phyloP scores from a whole-genome alignment of 306 rosid genomes.

The Rosa lucieae region DNA sequence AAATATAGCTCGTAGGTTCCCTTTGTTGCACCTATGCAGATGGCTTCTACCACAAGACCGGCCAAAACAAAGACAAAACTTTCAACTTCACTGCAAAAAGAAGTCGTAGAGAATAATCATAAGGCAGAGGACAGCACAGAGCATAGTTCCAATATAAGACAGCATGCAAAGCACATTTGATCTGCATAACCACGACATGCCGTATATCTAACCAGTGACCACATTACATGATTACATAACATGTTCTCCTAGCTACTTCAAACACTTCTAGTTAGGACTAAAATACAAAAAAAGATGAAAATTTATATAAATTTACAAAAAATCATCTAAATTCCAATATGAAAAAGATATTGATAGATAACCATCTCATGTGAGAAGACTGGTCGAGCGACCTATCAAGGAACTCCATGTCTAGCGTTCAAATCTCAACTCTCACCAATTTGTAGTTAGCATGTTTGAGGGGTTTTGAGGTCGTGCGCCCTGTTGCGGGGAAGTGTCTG shows the following conservation, averaged over 20 bases:
- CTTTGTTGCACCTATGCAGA: background rate
- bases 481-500: too few relatives aligned
- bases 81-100: background rate
- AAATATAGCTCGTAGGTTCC: background rate
- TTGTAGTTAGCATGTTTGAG: too few relatives aligned
- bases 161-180: constrained; percentile 3
- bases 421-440: too few relatives aligned
- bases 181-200: constrained; percentile 22
- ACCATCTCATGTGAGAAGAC: too few relatives aligned
- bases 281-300: too few relatives aligned
- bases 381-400: too few relatives aligned
- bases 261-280: background rate
- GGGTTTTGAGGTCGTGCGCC: too few relatives aligned
- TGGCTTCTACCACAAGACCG: background rate
- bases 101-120: background rate
- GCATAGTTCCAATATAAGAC: constrained; percentile 11
- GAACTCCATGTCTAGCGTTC: too few relatives aligned
- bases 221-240: constrained; percentile 5
- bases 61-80: background rate
- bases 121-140: constrained; percentile 14
- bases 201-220: constrained; percentile 19
- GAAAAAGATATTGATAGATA: background rate
- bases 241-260: background rate
- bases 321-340: too few relatives aligned
- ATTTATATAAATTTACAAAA: too few relatives aligned